Conservation (phyloP, 2,329 filamentous ascomycete genomes). For the Didymella glomerata region DNA sequence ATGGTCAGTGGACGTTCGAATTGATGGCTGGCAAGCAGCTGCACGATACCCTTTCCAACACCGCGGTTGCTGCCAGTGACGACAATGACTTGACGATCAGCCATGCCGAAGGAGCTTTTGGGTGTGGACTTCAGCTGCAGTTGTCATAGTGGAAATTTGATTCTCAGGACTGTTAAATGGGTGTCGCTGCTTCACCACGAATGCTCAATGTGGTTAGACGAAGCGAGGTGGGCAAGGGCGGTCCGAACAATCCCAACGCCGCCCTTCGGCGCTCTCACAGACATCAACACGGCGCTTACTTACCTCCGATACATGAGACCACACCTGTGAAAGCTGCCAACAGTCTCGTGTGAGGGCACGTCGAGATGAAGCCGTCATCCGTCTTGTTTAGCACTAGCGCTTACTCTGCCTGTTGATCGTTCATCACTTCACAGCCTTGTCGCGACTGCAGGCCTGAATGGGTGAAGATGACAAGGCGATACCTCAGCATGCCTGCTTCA, state of each 20-base stretch:
- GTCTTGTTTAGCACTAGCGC: neutral
- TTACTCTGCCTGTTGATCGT: neutral
- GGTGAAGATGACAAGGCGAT: neutral
- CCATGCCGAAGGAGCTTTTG: constrained; percentile 10
- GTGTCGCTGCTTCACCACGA: neutral
- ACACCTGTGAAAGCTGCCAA: neutral
- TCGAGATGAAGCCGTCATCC: neutral
- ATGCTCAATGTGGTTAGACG: neutral
- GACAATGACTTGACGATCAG: constrained; percentile 23
- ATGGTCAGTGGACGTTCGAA: constrained; percentile 23
- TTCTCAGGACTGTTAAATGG: neutral
- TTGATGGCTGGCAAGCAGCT: constrained; percentile 25
- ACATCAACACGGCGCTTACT: neutral
- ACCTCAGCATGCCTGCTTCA: neutral
- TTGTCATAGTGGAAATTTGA: neutral
- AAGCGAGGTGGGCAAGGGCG: neutral
- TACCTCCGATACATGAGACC: neutral
- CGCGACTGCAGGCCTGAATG: neutral
- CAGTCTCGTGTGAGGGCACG: no score
- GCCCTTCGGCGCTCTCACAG: neutral
- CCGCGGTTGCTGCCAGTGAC: constrained; percentile 32
- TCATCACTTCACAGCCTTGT: neutral
- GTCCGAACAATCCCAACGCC: neutral
- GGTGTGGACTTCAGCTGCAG: neutral
- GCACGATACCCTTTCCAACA: constrained; percentile 29